phyloP scores from a whole-genome alignment of 2,329 filamentous ascomycete species.

The Aspergillus awamori region DNA sequence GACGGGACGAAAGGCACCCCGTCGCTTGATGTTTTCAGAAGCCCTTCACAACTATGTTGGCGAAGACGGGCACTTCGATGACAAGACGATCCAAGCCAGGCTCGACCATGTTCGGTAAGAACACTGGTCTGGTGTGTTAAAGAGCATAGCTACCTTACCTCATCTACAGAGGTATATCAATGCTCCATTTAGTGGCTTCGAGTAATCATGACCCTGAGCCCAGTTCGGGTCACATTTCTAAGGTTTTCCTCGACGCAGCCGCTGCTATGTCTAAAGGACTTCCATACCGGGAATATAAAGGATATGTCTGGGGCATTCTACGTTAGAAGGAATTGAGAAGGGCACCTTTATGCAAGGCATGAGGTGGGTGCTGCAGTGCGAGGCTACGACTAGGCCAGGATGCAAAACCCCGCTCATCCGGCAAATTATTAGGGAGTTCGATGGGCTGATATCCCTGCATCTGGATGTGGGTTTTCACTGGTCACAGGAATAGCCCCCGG shows the following conservation, averaged over 20 bases:
- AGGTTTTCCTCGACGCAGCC: neutral
- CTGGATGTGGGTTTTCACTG: neutral
- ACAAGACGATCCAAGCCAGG: constrained; percentile 42
- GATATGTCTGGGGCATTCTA: neutral
- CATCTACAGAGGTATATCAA: neutral
- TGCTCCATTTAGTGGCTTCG: neutral
- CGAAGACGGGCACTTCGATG: constrained; percentile 39
- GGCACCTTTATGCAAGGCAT: neutral
- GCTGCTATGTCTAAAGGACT: neutral
- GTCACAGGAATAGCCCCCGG: neutral
- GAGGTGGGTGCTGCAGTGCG: neutral
- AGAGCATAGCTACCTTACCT: neutral
- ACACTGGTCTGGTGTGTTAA: constrained; percentile 12
- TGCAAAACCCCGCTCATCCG: neutral
- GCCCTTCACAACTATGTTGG: constrained; percentile 50
- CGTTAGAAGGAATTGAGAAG: neutral
- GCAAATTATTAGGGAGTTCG: neutral
- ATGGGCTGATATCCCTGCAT: neutral
- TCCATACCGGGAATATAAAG: neutral
- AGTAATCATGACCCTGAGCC: neutral
- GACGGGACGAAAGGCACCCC: constrained; percentile 71
- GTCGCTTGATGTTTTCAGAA: constrained; percentile 70
- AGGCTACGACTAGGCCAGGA: neutral
- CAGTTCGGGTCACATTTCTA: neutral
- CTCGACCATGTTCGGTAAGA: constrained; percentile 31